Evolutionary conservation across 2,329 filamentous ascomycete species (phyloP).

Genomic region (Sporothrix schenckii): DNA sequence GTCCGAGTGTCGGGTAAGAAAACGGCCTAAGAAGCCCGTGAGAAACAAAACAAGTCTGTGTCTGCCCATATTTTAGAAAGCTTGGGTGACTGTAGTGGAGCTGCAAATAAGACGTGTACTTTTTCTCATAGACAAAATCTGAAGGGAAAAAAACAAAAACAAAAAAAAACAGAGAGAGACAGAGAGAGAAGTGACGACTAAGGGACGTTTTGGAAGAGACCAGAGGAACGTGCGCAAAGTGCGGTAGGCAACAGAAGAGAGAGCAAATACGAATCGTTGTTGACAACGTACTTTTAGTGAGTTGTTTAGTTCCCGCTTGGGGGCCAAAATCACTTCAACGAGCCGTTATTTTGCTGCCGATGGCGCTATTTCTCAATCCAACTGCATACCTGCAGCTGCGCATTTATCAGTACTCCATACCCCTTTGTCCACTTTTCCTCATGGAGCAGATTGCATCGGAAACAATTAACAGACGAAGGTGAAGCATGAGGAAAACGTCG

Average conservation of each 20-base stretch:
- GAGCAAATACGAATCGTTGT: not conserved
- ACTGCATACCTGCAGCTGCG: not conserved
- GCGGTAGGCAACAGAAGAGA: not conserved
- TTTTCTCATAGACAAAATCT: no score
- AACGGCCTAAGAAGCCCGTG: slow-evolving; percentile 1
- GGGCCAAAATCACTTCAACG: slow-evolving; percentile 14
- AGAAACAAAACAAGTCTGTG: slow-evolving; percentile 14
- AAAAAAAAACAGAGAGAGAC: no score
- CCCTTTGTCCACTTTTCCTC: not conserved
- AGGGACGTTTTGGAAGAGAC: not conserved
- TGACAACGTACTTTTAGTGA: not conserved
- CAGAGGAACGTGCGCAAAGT: slow-evolving; percentile 17
- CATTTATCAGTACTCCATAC: no score
- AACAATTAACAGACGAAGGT: not conserved
- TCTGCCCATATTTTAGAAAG: not conserved
- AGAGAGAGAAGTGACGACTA: not conserved
- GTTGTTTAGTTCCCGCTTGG: slow-evolving; percentile 17
- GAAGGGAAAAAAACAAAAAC: no score
- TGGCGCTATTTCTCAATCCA: not conserved
- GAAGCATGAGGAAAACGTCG: not conserved
- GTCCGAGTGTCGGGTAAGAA: not conserved
- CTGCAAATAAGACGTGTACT: not conserved
- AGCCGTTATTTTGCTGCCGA: not conserved
- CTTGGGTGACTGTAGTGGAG: no score
- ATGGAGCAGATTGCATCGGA: not conserved